Evolutionary conservation across 1,284 basidiomycete species (phyloP), one percentile per base, ranked within the genome.

Genomic region (Grifola frondosa): DNA sequence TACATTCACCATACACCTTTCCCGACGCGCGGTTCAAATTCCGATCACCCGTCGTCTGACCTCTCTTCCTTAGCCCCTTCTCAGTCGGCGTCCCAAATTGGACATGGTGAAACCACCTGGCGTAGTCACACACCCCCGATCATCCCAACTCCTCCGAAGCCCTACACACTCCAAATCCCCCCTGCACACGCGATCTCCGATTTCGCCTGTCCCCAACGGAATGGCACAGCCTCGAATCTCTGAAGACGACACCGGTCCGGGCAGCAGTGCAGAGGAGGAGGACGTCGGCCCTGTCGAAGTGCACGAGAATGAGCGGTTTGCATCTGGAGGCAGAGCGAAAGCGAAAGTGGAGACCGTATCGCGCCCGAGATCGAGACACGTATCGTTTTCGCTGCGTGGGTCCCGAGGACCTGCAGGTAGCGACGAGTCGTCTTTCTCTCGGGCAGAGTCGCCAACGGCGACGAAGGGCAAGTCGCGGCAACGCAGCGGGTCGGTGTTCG

Each of bases 251-350:
- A 53, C 54, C 7, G 59, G 54, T 7, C n/a, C n/a, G n/a, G 48
- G 48, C 15, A 57, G 59, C 13, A 65, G 60, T 19, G 68, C 63
- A 21, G 69, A 68, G 6, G 70, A 68, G 1, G 66, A 64, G 23
- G 65, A 66, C 17, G 56, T 53, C 3, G 58, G 59, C 3, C 58
- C 63, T 15, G 60, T 79, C 5, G 65, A 70, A 41, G 68, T 83
- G 7, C 70, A 80, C 30, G 83, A 86, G 52, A 87, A 88, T 47
- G 67, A 75, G 15, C 73, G 75, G 3, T 86, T 82, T 48, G 23
- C 36, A 13, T 51, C 48, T 11, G 38, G 48, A 16, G 52, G 56
- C 42, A 46, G 51, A 28, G 43, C 22, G 7, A 50, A 42, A 20
- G 22, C 44, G 11, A 36, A n/a, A 11, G 21, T 32, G 1, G 20